A percentile compares a stretch with the other conserved stretches of the same genome.
phyloP scores from a whole-genome alignment of 805 yeast genomes.

The Dipodascopsis uninucleata region DNA sequence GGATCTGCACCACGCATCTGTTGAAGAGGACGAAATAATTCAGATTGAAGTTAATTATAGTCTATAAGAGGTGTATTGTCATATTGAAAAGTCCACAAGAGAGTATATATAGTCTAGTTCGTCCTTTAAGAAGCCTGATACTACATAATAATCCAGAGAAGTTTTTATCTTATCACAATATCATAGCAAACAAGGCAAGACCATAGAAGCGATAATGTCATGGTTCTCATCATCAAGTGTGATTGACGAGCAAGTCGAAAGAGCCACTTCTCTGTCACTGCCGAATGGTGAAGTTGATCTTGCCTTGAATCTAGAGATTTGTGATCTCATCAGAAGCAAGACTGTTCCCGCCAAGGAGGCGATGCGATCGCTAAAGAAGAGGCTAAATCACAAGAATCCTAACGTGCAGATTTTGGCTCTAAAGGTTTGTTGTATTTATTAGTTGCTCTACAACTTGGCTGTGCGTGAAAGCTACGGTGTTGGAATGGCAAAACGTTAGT shows the following conservation, averaged over 20 bases:
- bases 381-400: conserved; percentile 71
- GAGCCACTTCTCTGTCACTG: conserved; percentile 83
- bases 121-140: no score
- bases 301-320: conserved; percentile 70
- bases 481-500: no score
- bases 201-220: conserved; percentile 5
- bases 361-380: conserved; percentile 75
- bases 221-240: conserved; percentile 24
- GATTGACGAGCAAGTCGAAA: conserved; percentile 43
- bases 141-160: no score
- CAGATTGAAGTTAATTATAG: no score
- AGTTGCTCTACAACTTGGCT: neutral
- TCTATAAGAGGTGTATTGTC: no score
- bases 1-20: no score
- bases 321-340: conserved; percentile 81
- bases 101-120: no score
- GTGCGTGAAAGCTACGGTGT: no score
- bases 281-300: conserved; percentile 86
- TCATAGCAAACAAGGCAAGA: no score
- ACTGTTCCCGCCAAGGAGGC: conserved; percentile 75
- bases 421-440: conserved; percentile 21
- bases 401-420: conserved; percentile 72
- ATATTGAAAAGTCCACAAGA: no score
- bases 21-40: no score
- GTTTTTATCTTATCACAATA: no score